Conservation (phyloP, 495 filamentous ascomycete genomes). For the Penicillium paxilli region DNA sequence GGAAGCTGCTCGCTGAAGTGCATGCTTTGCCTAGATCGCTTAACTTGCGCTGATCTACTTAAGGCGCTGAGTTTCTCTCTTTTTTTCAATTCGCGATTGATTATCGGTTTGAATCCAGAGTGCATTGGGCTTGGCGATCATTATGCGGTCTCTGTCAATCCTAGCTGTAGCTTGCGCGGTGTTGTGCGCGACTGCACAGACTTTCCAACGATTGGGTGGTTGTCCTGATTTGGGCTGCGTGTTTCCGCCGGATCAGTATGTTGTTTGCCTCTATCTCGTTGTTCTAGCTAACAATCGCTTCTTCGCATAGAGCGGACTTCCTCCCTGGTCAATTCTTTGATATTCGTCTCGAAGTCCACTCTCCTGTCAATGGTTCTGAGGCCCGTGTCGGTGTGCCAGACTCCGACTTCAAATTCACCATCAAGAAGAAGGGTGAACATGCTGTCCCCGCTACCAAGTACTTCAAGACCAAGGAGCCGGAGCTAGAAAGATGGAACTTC, state of each 20-base stretch:
- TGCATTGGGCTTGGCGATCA: constrained; percentile 12
- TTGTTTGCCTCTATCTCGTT: neutral
- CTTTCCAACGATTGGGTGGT: constrained; percentile 66
- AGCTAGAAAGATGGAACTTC: constrained; percentile 71
- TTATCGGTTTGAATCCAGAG: neutral
- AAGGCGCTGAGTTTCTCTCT: neutral
- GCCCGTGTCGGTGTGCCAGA: constrained; percentile 62
- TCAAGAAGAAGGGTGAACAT: constrained; percentile 55
- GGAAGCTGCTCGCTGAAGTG: neutral
- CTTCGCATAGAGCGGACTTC: constrained; percentile 56
- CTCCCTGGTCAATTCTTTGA: constrained; percentile 74
- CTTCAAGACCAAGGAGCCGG: constrained; percentile 60
- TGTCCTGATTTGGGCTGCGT: constrained; percentile 74
- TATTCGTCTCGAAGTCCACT: constrained; percentile 74
- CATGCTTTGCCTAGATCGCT: neutral
- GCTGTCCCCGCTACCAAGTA: constrained; percentile 52
- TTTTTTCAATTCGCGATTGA: neutral
- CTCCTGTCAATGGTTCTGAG: constrained; percentile 73
- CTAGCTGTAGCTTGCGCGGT: constrained; percentile 19
- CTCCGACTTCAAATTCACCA: constrained; percentile 66
- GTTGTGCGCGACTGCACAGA: constrained; percentile 51
- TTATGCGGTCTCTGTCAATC: constrained; percentile 25
- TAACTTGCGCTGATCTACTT: neutral
- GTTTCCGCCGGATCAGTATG: constrained; percentile 71
- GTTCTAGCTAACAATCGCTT: neutral